A percentile compares a stretch with the other conserved stretches of the same genome.
These are phyloP conservation scores for Mucor ambiguus DNA, from an alignment of 371 early-diverging fungal species.

Conservation along the genomic window DNA sequence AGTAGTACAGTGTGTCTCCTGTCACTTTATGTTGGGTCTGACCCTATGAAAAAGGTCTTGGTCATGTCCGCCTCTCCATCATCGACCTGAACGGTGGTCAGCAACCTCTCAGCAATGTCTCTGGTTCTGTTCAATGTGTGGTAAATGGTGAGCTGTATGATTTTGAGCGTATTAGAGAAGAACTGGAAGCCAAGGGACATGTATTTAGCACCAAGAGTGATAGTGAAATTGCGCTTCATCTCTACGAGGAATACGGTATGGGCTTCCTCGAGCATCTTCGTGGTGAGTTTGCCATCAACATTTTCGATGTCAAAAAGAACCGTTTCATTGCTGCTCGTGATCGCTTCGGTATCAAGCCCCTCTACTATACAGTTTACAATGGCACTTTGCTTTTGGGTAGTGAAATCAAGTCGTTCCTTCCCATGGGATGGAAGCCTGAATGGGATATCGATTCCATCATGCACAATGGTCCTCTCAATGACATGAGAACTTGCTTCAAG, in stretches of 20 bases:
- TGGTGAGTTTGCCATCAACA: slow-evolving; percentile 26
- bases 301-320: slow-evolving; percentile 17
- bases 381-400: slow-evolving; percentile 24
- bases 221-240: slow-evolving; percentile 29
- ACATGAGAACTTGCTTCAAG: slow-evolving; percentile 25
- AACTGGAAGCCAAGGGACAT: slow-evolving; percentile 19
- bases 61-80: slow-evolving; percentile 29
- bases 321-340: slow-evolving; percentile 25
- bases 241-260: slow-evolving; percentile 23
- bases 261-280: slow-evolving; percentile 27
- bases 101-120: slow-evolving; percentile 18
- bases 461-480: slow-evolving; percentile 13
- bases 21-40: no score
- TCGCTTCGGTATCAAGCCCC: slow-evolving; percentile 30
- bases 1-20: not conserved
- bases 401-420: slow-evolving; percentile 31
- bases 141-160: slow-evolving; percentile 36
- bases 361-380: slow-evolving; percentile 27
- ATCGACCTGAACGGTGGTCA: slow-evolving; percentile 28
- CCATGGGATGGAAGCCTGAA: slow-evolving; percentile 25
- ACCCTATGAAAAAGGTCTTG: slow-evolving; percentile 6
- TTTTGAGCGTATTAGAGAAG: slow-evolving; percentile 23
- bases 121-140: slow-evolving; percentile 14
- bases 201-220: slow-evolving; percentile 27
- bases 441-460: slow-evolving; percentile 28